Conservation (phyloP, 2,329 filamentous ascomycete species). For the Clonostachys byssicola region DNA sequence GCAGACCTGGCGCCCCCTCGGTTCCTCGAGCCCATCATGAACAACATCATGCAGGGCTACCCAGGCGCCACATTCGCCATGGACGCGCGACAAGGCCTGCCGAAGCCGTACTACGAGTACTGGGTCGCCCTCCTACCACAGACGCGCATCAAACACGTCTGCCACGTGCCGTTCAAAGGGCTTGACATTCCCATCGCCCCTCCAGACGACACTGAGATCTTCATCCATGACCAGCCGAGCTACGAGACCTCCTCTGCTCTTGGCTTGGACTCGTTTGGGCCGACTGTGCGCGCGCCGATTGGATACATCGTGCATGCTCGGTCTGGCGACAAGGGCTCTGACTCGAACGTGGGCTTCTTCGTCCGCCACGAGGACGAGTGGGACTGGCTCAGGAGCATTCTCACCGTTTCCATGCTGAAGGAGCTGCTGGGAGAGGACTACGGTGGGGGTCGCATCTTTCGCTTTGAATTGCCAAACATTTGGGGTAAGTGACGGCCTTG, state of each 20-base stretch:
- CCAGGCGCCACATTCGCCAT: slow-evolving; percentile 33
- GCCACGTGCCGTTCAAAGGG: slow-evolving; percentile 9
- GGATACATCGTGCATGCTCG: neutral
- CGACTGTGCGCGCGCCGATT: neutral
- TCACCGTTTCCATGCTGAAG: slow-evolving; percentile 30
- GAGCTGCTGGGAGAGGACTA: slow-evolving; percentile 24
- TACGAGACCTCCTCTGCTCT: slow-evolving; percentile 14
- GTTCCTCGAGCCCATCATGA: slow-evolving; percentile 25
- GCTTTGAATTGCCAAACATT: slow-evolving; percentile 30
- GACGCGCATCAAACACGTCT: slow-evolving; percentile 10
- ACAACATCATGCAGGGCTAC: slow-evolving; percentile 3
- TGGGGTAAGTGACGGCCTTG: slow-evolving; percentile 1
- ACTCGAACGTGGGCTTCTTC: slow-evolving; percentile 36
- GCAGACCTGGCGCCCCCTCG: slow-evolving; percentile 31
- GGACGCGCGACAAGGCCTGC: slow-evolving; percentile 27
- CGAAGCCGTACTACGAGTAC: slow-evolving; percentile 9
- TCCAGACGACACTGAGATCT: slow-evolving; percentile 11
- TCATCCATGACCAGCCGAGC: slow-evolving; percentile 12
- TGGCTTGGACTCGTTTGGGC: neutral
- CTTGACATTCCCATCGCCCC: slow-evolving; percentile 9
- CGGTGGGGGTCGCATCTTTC: slow-evolving; percentile 23
- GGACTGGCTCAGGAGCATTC: slow-evolving; percentile 32
- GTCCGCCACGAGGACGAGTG: slow-evolving; percentile 32
- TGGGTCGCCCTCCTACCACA: slow-evolving; percentile 20
- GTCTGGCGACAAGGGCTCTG: slow-evolving; percentile 17